Evolutionary conservation across 371 early-diverging fungal species (phyloP), one percentile per base, ranked within the genome.

Genomic region (Haplosporangium sp.): DNA sequence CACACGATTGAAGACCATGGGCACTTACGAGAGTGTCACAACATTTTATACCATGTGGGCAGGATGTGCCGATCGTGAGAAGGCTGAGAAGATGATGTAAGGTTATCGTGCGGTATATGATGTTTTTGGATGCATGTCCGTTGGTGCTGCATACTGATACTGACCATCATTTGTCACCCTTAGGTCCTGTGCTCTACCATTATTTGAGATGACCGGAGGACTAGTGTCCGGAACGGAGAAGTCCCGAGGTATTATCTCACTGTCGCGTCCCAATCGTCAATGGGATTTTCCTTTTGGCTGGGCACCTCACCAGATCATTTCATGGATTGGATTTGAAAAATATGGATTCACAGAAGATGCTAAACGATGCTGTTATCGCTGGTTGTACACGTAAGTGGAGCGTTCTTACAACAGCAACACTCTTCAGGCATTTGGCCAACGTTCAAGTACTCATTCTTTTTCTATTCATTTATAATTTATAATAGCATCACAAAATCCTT

Each of bases 261-360:
- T 74, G 5, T 42, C 97, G 95, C 85, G 99, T 21, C 98, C 98
- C 37, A 95, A 95, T 68, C 91, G 98, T 46, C 99, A 98, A 73
- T 98, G 98, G 98, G 98, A 98, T 74, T 96, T 91, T 69, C 96
- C 95, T 0, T 96, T 90, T 70, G 96, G 99, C 12, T 98, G 99
- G 99, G 97, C 97, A 29, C 99, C 99, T 52, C 98, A 98, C 82
- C 99, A 98, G 81, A 98, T 98, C 53, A 84, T 98, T 75, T 94
- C 97, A 1, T 98, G 99, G 99, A 85, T 89, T 65, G 98, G 94
- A 2, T 85, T 97, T 59, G 89, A 89, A 64, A 88, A 89, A 63
- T 98, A 98, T 82, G 95, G 95, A 7, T 94, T 88, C 79, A 69
- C 67, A 52, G 90, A 89, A 38, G 93, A 91, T 29, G 94, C 97